Conservation (phyloP, 306 rosid species). For the Gastrolobium villosum region DNA sequence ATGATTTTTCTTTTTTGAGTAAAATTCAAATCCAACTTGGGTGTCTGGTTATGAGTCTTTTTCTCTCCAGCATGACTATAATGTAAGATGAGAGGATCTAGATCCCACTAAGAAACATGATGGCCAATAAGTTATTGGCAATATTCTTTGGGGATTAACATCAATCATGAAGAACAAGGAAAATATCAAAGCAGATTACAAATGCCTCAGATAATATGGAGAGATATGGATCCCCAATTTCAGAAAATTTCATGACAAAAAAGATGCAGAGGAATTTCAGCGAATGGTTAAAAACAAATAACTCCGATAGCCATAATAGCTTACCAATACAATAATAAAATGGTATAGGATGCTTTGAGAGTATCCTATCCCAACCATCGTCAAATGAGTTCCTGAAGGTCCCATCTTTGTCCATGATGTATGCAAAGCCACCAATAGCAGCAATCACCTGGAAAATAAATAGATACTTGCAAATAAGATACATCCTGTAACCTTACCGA, state of each 20-base stretch:
- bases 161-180: conserved; percentile 8
- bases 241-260: not conserved
- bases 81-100: conserved; percentile 15
- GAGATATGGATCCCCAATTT: conserved; percentile 19
- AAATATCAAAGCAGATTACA: conserved; percentile 40
- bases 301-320: conserved; percentile 19
- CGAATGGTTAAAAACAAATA: conserved; percentile 21
- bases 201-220: conserved; percentile 10
- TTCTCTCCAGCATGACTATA: not conserved
- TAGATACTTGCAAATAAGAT: conserved; percentile 36
- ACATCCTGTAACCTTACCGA: conserved; percentile 1
- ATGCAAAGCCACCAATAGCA: conserved; percentile 90
- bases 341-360: conserved; percentile 96
- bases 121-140: conserved; percentile 20
- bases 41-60: conserved; percentile 21
- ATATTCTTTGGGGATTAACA: not conserved
- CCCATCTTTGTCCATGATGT: conserved; percentile 96
- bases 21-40: conserved; percentile 27
- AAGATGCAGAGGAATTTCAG: conserved; percentile 23
- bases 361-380: conserved; percentile 96
- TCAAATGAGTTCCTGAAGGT: conserved; percentile 91
- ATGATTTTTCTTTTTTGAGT: not conserved
- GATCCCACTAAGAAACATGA: not conserved
- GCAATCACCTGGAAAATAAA: conserved; percentile 75
- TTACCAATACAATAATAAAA: conserved; percentile 96